These are phyloP conservation scores for Flagelloscypha sp. DNA, from an alignment of 768 basidiomycete species.

Conservation along the genomic window DNA sequence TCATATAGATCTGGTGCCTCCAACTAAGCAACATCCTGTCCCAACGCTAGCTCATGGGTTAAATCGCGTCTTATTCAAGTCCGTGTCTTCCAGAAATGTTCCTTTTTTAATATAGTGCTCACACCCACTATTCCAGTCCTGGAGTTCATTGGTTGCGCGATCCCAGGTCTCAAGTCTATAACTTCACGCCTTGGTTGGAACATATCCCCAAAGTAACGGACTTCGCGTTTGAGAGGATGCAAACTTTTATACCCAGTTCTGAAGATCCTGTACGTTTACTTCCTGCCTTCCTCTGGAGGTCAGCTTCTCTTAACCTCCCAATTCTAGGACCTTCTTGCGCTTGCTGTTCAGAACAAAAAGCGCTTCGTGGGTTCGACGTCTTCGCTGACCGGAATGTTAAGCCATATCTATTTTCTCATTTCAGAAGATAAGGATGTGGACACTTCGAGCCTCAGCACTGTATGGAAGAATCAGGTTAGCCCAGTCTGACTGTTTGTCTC, in stretches of 20 bases:
- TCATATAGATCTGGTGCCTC: constrained; percentile 38
- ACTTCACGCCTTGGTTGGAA: constrained; percentile 69
- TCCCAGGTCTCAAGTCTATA: constrained; percentile 77
- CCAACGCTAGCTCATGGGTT: constrained; percentile 55
- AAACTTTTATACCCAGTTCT: constrained; percentile 71
- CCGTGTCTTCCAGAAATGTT: constrained; percentile 17
- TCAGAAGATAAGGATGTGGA: constrained; percentile 66
- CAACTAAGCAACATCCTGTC: constrained; percentile 38
- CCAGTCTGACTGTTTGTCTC: neutral
- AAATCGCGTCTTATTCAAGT: constrained; percentile 73
- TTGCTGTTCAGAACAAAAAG: constrained; percentile 52
- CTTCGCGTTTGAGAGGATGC: constrained; percentile 77
- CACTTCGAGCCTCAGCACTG: constrained; percentile 46
- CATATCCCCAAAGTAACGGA: constrained; percentile 67
- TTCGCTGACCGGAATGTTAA: constrained; percentile 73
- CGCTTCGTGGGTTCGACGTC: constrained; percentile 85
- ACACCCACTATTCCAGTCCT: constrained; percentile 40
- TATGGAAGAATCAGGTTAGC: constrained; percentile 54
- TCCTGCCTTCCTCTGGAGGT: neutral
- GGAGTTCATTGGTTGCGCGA: constrained; percentile 88
- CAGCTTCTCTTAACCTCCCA: constrained; percentile 1
- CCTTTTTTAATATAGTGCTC: neutral
- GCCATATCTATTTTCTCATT: constrained; percentile 83
- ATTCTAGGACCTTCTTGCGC: constrained; percentile 49
- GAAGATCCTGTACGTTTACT: constrained; percentile 49